Conservation (phyloP, 495 filamentous ascomycete genomes). For the Saxophila tyrrhenica region DNA sequence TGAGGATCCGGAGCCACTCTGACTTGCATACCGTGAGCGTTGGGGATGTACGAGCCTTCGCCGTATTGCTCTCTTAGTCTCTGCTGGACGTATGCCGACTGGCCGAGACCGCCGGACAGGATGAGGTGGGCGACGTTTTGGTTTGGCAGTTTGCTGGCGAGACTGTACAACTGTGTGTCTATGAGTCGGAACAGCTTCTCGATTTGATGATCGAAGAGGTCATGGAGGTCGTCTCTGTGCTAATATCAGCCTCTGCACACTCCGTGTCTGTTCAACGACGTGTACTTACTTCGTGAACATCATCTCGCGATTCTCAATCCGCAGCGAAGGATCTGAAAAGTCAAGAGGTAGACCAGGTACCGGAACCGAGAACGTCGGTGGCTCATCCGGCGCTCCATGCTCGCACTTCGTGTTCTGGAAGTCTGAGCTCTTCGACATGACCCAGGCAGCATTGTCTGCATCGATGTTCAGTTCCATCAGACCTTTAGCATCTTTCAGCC, state of each 20-base stretch:
- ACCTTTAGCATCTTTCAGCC: conserved; percentile 16
- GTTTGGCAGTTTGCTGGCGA: conserved; percentile 35
- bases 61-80: conserved; percentile 21
- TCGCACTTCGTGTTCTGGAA: conserved; percentile 30
- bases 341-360: conserved; percentile 28
- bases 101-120: conserved; percentile 54
- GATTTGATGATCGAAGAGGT: conserved; percentile 46
- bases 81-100: conserved; percentile 47
- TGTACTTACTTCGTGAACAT: conserved; percentile 24
- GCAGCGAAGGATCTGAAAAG: conserved; percentile 23
- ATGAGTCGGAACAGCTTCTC: conserved; percentile 41
- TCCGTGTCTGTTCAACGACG: too few relatives aligned
- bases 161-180: conserved; percentile 42
- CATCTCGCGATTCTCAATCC: conserved; percentile 35
- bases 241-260: too few relatives aligned
- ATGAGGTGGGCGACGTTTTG: conserved; percentile 44
- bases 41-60: conserved; percentile 9
- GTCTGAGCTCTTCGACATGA: conserved; percentile 26
- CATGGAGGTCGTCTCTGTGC: conserved; percentile 39
- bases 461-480: conserved; percentile 10
- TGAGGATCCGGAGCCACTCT: conserved; percentile 31
- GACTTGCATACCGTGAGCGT: conserved; percentile 23
- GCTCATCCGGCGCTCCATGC: conserved; percentile 29
- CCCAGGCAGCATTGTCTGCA: conserved; percentile 23
- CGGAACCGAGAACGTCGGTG: conserved; percentile 23